Evolutionary conservation across 306 rosid species (phyloP).

Genomic region (Malus sylvestris): DNA sequence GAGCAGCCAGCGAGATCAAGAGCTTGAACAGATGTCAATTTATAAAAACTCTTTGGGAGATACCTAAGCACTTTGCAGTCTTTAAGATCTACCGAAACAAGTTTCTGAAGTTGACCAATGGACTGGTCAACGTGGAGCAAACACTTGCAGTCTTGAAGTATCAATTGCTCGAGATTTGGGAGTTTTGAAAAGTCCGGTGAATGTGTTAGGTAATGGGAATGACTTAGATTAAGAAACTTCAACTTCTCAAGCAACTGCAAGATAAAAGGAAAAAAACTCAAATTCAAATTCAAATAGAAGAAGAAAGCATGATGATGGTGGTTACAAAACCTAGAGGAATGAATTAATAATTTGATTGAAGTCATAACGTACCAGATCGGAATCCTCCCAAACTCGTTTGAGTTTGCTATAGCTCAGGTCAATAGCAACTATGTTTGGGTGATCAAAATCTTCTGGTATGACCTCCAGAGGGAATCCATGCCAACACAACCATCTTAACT

Average conservation of each 20-base stretch:
- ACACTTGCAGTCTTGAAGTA: accelerated
- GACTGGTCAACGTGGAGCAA: neutral
- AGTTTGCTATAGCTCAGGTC: slow-evolving; percentile 25
- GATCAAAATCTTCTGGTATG: neutral
- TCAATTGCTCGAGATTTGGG: neutral
- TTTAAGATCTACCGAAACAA: neutral
- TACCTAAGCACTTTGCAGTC: neutral
- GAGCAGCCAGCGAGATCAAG: neutral
- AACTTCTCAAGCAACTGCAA: neutral
- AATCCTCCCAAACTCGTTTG: slow-evolving; percentile 18
- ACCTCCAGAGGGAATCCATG: neutral
- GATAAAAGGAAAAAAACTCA: neutral
- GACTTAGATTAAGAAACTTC: slow-evolving; percentile 21
- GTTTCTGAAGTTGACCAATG: neutral
- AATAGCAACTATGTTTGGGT: slow-evolving; percentile 16
- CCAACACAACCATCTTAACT: neutral
- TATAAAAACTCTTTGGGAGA: neutral
- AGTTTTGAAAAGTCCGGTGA: slow-evolving; percentile 9
- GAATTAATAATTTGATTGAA: neutral
- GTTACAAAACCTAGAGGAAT: neutral
- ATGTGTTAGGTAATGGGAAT: slow-evolving; percentile 15
- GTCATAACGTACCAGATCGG: slow-evolving; percentile 13
- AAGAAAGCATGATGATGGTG: neutral
- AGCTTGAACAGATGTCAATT: neutral
- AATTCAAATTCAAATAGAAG: neutral